A percentile compares a stretch with the other conserved stretches of the same genome.
Conservation (phyloP, 306 rosid species). For the Trifolium dubium region DNA sequence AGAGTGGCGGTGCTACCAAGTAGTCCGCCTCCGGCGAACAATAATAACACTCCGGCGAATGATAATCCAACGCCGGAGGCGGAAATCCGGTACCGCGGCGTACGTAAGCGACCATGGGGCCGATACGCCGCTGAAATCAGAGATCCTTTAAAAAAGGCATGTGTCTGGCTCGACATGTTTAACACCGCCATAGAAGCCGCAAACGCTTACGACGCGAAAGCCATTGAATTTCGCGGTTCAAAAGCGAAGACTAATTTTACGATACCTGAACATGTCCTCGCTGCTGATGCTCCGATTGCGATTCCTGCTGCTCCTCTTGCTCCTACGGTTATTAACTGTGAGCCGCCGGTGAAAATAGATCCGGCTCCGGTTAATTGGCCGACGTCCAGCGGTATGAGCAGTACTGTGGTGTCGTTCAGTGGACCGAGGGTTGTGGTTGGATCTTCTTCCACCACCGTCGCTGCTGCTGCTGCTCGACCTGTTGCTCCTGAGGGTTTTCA, state of each 20-base stretch:
- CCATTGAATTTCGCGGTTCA: slow-evolving; percentile 66
- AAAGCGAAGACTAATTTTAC: slow-evolving; percentile 88
- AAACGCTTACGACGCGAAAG: slow-evolving; percentile 73
- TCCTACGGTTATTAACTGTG: background rate
- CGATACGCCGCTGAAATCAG: slow-evolving; percentile 94
- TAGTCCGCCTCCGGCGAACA: too few species aligned
- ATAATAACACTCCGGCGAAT: too few species aligned
- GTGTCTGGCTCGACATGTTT: slow-evolving; percentile 94
- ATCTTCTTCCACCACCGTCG: slow-evolving; percentile 22
- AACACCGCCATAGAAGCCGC: slow-evolving; percentile 91
- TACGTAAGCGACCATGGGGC: slow-evolving; percentile 93
- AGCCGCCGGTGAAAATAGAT: too few species aligned
- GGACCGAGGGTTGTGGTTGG: slow-evolving; percentile 62
- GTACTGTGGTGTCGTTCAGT: slow-evolving; percentile 92
- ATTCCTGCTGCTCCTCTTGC: background rate
- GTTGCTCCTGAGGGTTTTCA: slow-evolving; percentile 76
- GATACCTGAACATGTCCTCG: background rate
- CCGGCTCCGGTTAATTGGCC: slow-evolving; percentile 60
- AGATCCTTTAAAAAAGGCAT: slow-evolving; percentile 88
- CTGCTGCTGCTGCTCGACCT: slow-evolving; percentile 44
- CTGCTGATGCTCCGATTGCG: background rate
- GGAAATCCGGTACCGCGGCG: slow-evolving; percentile 78
- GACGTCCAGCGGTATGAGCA: slow-evolving; percentile 83
- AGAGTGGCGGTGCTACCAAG: background rate
- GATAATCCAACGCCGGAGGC: background rate